Percentiles rank a stretch among this genome's conserved stretches.
Evolutionary conservation across 2,329 filamentous ascomycete genomes (phyloP).

Genomic region (Aspergillus vadensis): DNA sequence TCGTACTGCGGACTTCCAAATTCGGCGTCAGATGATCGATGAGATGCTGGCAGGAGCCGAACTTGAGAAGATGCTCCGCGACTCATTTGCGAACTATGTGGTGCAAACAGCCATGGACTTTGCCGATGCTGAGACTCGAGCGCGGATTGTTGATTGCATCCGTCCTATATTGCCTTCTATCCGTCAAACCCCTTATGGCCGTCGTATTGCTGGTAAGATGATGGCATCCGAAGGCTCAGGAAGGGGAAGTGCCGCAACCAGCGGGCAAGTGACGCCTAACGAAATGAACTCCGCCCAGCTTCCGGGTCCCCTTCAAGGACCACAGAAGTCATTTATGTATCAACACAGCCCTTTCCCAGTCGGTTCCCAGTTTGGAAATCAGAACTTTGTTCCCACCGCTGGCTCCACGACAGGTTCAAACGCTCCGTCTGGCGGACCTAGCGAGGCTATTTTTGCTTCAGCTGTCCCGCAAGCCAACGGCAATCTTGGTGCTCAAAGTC

Average conservation of each 20-base stretch:
- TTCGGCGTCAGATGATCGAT: conserved; percentile 78
- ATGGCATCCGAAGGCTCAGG: conserved; percentile 54
- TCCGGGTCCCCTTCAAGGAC: conserved; percentile 33
- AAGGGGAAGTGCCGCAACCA: conserved; percentile 42
- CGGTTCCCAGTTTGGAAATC: conserved; percentile 30
- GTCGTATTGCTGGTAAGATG: conserved; percentile 90
- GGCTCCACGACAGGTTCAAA: conserved; percentile 27
- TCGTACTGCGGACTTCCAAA: conserved; percentile 74
- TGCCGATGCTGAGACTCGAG: conserved; percentile 71
- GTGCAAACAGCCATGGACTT: conserved; percentile 94
- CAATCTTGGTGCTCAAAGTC: conserved; percentile 31
- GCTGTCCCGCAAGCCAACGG: conserved; percentile 32
- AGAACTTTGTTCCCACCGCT: conserved; percentile 26
- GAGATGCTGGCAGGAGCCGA: conserved; percentile 76
- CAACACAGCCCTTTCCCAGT: conserved; percentile 32
- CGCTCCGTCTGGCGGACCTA: conserved; percentile 30
- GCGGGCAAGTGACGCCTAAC: conserved; percentile 43
- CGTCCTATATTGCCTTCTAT: conserved; percentile 82
- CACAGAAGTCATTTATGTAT: conserved; percentile 34
- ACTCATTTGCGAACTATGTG: conserved; percentile 96
- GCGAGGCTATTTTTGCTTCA: conserved; percentile 36
- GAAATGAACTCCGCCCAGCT: conserved; percentile 41
- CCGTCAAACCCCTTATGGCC: conserved; percentile 88
- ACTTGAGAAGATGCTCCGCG: conserved; percentile 84
- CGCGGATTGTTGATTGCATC: conserved; percentile 77